A percentile compares a stretch with the other conserved stretches of the same genome.
Conservation (phyloP, 73 alveolate species). For the Paramecium sonneborni region DNA sequence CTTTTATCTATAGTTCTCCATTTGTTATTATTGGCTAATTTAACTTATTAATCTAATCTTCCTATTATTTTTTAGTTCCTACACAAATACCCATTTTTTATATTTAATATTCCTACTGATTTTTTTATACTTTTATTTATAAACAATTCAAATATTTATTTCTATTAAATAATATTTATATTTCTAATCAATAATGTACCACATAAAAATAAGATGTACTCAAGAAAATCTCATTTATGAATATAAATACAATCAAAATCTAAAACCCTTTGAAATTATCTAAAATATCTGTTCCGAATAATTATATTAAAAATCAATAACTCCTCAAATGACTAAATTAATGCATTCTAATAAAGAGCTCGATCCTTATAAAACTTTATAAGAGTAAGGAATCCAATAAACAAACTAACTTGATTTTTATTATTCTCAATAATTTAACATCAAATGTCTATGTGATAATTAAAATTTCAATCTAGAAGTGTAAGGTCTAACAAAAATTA, state of each 20-base stretch:
- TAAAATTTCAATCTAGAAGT: not conserved
- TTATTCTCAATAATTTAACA: not conserved
- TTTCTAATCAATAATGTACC: not conserved
- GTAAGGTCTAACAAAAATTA: not conserved
- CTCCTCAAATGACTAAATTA: not conserved
- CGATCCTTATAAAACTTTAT: not conserved
- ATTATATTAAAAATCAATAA: no score
- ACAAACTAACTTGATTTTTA: not conserved
- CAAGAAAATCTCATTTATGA: not conserved
- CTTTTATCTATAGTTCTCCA: not conserved
- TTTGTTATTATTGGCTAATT: not conserved
- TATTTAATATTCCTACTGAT: not conserved
- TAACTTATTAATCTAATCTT: not conserved
- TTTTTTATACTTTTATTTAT: not conserved
- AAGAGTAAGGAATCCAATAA: not conserved
- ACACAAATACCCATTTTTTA: slow-evolving; percentile 11
- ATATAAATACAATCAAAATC: not conserved
- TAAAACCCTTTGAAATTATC: not conserved
- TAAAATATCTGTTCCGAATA: not conserved
- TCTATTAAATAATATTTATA: no score
- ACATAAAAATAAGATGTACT: not conserved
- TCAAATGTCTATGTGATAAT: not conserved
- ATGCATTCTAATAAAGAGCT: not conserved
- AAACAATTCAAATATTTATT: not conserved
- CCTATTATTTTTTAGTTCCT: not conserved